Evolutionary conservation across 306 rosid species (phyloP).

Genomic region (Cicer pinnatifidum): DNA sequence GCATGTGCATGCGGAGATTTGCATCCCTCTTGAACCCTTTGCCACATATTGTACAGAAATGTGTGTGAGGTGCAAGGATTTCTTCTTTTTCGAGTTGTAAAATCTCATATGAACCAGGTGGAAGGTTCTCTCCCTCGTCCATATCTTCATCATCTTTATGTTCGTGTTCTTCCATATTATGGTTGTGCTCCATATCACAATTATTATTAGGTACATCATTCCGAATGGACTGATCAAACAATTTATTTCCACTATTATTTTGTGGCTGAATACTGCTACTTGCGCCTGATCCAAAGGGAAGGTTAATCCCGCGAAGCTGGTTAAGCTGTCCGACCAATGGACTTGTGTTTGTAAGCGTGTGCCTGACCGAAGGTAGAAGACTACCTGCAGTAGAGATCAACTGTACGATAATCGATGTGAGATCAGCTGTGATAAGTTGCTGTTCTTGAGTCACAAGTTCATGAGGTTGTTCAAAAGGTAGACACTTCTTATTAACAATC

Average conservation of each 20-base stretch:
- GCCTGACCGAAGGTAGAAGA: constrained; percentile 85
- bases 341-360: constrained; percentile 50
- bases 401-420: constrained; percentile 88
- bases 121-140: constrained; percentile 91
- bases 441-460: constrained; percentile 80
- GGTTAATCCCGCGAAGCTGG: constrained; percentile 54
- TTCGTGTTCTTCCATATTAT: constrained; percentile 75
- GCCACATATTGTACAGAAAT: constrained; percentile 95
- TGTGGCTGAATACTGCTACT: constrained; percentile 51
- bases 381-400: constrained; percentile 91
- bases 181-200: constrained; percentile 58
- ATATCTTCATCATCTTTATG: constrained; percentile 88
- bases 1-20: constrained; percentile 97
- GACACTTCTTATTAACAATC: constrained; percentile 70
- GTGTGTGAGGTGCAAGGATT: constrained; percentile 98
- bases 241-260: constrained; percentile 50
- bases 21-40: constrained; percentile 99
- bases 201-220: constrained; percentile 50
- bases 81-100: constrained; percentile 93
- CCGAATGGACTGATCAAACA: constrained; percentile 57
- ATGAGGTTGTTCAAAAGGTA: constrained; percentile 64
- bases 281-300: constrained; percentile 53
- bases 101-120: constrained; percentile 91
- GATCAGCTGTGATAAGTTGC: constrained; percentile 89
- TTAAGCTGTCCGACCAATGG: constrained; percentile 59